Conservation (phyloP, 441 rosid species). For the Syzygium syzygioides region DNA sequence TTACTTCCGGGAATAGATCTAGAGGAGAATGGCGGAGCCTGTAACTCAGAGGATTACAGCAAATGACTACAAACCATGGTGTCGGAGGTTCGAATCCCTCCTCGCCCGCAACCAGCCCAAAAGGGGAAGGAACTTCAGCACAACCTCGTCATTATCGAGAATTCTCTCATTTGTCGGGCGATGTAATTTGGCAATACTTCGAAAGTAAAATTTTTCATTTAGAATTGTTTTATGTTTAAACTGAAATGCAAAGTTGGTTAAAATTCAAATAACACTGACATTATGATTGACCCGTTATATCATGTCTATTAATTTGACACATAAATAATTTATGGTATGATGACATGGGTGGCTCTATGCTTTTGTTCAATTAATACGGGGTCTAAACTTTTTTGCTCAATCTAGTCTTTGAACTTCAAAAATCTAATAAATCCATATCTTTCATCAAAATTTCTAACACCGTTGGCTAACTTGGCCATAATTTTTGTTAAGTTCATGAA, state of each 20-base stretch:
- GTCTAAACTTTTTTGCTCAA: neutral
- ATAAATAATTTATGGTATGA: neutral
- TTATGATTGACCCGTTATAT: neutral
- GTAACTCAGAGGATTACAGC: no score
- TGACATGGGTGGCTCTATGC: neutral
- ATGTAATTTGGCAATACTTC: neutral
- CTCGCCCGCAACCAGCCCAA: no score
- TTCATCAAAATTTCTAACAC: neutral
- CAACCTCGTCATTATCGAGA: no score
- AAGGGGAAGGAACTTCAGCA: no score
- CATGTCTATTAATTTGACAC: accelerated
- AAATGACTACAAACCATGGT: no score
- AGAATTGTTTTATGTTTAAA: neutral
- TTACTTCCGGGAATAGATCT: no score
- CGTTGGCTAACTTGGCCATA: neutral
- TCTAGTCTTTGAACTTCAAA: neutral
- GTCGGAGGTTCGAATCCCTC: no score
- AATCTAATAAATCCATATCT: neutral
- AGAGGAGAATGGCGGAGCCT: no score
- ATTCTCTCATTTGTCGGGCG: no score
- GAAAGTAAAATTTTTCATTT: neutral
- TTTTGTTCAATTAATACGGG: neutral
- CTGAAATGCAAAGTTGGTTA: neutral
- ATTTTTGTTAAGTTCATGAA: neutral
- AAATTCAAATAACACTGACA: neutral